Percentiles rank a stretch among this genome's conserved stretches.
These are phyloP conservation scores for Ganoderma leucocontextum DNA, from an alignment of 1,284 basidiomycete genomes.

Conservation along the genomic window DNA sequence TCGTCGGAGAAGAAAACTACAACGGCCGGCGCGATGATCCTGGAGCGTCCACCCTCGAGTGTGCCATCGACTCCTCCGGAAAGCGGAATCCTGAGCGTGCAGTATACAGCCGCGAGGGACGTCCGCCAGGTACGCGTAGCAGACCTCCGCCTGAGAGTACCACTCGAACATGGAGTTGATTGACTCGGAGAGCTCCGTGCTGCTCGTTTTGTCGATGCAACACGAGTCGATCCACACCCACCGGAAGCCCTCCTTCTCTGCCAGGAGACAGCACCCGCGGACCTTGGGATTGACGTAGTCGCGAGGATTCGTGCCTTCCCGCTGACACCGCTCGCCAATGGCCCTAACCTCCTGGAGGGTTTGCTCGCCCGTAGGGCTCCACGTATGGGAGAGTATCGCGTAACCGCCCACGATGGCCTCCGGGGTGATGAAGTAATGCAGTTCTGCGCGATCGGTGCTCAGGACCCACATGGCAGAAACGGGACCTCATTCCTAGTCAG, in stretches of 20 bases:
- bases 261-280: slow-evolving; percentile 11
- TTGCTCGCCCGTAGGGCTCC: slow-evolving; percentile 10
- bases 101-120: slow-evolving; percentile 1
- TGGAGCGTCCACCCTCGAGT: slow-evolving; percentile 27
- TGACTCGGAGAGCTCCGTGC: slow-evolving; percentile 28
- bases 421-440: slow-evolving; percentile 10
- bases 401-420: slow-evolving; percentile 12
- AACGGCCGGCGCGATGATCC: slow-evolving; percentile 21
- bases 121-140: slow-evolving; percentile 25
- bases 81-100: slow-evolving; percentile 3
- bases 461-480: slow-evolving; percentile 15
- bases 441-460: slow-evolving; percentile 7
- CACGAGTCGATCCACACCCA: slow-evolving; percentile 32
- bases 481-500: not conserved
- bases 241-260: slow-evolving; percentile 9
- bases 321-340: not conserved
- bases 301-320: slow-evolving; percentile 4
- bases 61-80: slow-evolving; percentile 21
- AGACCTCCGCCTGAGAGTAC: slow-evolving; percentile 21
- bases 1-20: slow-evolving; percentile 21
- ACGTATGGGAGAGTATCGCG: slow-evolving; percentile 21
- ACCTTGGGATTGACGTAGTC: slow-evolving; percentile 9
- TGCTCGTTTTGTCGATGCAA: slow-evolving; percentile 26
- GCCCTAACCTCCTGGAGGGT: slow-evolving; percentile 12
- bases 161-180: slow-evolving; percentile 31